Conservation (phyloP, 495 filamentous ascomycete species). For the Rostrohypoxylon terebratum region DNA sequence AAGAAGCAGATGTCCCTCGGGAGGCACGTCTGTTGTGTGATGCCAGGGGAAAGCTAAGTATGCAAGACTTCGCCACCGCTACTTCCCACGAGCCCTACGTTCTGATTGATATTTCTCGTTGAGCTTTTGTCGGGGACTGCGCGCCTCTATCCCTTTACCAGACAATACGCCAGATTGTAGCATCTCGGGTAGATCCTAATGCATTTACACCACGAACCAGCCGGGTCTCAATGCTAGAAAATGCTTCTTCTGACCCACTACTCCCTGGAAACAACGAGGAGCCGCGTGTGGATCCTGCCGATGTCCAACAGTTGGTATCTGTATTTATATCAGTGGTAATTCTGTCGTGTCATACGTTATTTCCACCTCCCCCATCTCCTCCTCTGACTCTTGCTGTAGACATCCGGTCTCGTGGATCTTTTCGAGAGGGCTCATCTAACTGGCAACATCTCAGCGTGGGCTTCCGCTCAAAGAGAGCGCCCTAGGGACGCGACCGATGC, state of each 20-base stretch:
- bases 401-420: slow-evolving; percentile 55
- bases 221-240: slow-evolving; percentile 73
- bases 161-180: slow-evolving; percentile 74
- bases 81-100: background rate
- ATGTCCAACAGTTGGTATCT: slow-evolving; percentile 42
- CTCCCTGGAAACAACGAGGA: slow-evolving; percentile 25
- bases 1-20: slow-evolving; percentile 60
- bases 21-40: slow-evolving; percentile 68
- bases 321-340: slow-evolving; percentile 53
- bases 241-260: slow-evolving; percentile 42
- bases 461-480: slow-evolving; percentile 16
- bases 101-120: slow-evolving; percentile 1
- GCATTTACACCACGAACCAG: slow-evolving; percentile 73
- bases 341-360: background rate
- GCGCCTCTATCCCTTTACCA: slow-evolving; percentile 76
- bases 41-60: slow-evolving; percentile 68
- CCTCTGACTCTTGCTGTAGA: slow-evolving; percentile 37
- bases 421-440: slow-evolving; percentile 52
- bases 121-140: slow-evolving; percentile 74
- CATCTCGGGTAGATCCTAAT: slow-evolving; percentile 68
- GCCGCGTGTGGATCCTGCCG: slow-evolving; percentile 37
- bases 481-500: slow-evolving; percentile 61
- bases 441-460: slow-evolving; percentile 50
- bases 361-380: background rate
- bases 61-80: background rate